Base-by-base conservation (phyloP, 2,329 filamentous ascomycete species). In the Pseudogymnoascus sp. region DNA sequence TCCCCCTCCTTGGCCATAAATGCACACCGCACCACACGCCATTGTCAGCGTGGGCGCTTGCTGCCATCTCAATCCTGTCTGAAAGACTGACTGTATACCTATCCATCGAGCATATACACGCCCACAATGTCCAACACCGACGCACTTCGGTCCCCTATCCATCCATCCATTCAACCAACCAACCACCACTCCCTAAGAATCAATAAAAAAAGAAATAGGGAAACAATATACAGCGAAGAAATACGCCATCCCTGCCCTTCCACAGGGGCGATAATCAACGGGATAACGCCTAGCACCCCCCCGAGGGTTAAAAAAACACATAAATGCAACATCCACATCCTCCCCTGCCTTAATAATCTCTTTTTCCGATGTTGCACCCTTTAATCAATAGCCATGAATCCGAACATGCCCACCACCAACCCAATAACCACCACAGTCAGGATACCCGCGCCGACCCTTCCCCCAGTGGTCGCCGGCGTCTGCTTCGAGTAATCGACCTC, bases 391-490 rank as follows among this genome's bases (percentile, higher is more conserved):
- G 53, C 22, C 53, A 58, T 58, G 11, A 58, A 58, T 4, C 18
- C 20, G 33, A 36, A 50, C 35, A 61, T 61, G 3, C 35, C 30
- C 5, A 28, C 53, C 6, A 58, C 30, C 36, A 36, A 22, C 53
- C 33, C 33, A 5, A 38, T 33, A 36, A 70, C 36, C 47, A 74
- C 30, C 3, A 72, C 70, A 12, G 77, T 78, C 43, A 78, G 37
- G 60, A 79, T 73, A 0, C 71, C 73, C 4, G 76, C 77, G 0
- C 77, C 77, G 1, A 72, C 75, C 60, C 68, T 72, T 64, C 77
- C 77, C 11, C 50, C 73, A n/a, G 69, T 72, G 0, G 72, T 75
- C 8, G 74, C 67, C 2, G 67, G 59, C 33, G 38, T 53, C 4
- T 65, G 57, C 14, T 38, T 64, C 22, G 57, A 15, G 5, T 39